Evolutionary conservation across 164 flowering plant species (phyloP).

Genomic region (Vitis riparia): DNA sequence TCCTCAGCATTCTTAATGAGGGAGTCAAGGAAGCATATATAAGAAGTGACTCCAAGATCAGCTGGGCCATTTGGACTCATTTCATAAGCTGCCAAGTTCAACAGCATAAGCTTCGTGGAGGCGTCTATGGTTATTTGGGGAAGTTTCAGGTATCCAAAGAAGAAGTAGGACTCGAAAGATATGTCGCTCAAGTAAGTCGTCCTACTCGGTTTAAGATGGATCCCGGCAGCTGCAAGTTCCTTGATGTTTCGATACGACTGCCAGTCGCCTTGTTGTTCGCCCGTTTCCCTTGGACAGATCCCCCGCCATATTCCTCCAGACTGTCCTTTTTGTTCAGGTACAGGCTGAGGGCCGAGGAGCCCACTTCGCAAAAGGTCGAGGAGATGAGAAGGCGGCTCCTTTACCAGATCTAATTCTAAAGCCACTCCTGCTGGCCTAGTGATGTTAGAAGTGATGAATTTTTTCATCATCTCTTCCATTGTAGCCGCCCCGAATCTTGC

Average conservation of each 20-base stretch:
- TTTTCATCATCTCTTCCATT: not conserved
- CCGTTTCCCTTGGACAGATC: no score
- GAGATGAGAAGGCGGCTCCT: no score
- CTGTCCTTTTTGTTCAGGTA: no score
- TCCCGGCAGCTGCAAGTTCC: slow-evolving; percentile 9
- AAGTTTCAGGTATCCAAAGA: not conserved
- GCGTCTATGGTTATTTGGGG: slow-evolving; percentile 7
- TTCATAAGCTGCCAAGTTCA: slow-evolving; percentile 19
- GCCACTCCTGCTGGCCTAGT: no score
- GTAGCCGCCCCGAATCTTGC: not conserved
- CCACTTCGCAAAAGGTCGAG: no score
- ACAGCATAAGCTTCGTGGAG: not conserved
- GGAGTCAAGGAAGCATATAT: slow-evolving; percentile 13
- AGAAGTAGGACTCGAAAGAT: not conserved
- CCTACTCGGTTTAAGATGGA: not conserved
- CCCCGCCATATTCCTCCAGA: no score
- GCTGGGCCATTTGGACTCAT: not conserved
- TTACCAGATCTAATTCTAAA: no score
- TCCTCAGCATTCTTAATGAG: slow-evolving; percentile 18
- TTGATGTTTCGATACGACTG: not conserved
- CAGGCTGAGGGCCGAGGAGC: no score
- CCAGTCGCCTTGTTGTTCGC: not conserved
- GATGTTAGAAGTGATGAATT: not conserved
- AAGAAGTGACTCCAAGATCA: slow-evolving; percentile 10
- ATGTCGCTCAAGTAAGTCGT: not conserved